Conservation (phyloP, 2,329 filamentous ascomycete species). For the Pseudophaeomoniella oleicola region DNA sequence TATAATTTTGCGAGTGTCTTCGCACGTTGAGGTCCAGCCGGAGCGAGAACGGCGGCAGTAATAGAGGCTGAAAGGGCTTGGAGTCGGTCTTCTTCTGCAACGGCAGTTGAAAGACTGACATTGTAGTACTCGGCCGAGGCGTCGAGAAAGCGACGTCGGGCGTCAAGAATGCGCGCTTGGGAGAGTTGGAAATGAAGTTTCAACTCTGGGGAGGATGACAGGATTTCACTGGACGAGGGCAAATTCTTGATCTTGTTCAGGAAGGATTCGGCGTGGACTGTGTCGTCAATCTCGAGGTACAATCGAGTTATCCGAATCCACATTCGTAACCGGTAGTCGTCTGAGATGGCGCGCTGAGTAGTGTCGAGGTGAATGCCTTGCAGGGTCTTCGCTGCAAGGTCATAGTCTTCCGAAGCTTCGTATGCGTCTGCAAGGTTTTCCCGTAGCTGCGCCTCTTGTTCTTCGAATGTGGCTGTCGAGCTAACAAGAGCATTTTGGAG, state of each 20-base stretch:
- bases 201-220: slow-evolving; percentile 48
- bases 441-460: slow-evolving; percentile 67
- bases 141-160: slow-evolving; percentile 75
- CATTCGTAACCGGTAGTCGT: slow-evolving; percentile 66
- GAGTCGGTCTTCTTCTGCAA: slow-evolving; percentile 77
- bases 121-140: slow-evolving; percentile 80
- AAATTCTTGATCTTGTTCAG: slow-evolving; percentile 93
- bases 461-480: slow-evolving; percentile 62
- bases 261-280: slow-evolving; percentile 68
- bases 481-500: slow-evolving; percentile 54
- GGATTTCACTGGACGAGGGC: slow-evolving; percentile 52
- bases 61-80: slow-evolving; percentile 76
- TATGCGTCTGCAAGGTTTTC: slow-evolving; percentile 71
- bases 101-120: slow-evolving; percentile 60
- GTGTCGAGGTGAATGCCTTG: slow-evolving; percentile 78
- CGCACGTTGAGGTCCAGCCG: slow-evolving; percentile 73
- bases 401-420: slow-evolving; percentile 69
- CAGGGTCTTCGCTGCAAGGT: slow-evolving; percentile 60
- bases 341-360: slow-evolving; percentile 69
- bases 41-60: slow-evolving; percentile 81
- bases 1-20: slow-evolving; percentile 71
- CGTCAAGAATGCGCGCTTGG: slow-evolving; percentile 85
- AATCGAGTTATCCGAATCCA: slow-evolving; percentile 93
- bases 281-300: slow-evolving; percentile 88
- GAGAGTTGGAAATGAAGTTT: slow-evolving; percentile 78